phyloP scores from a whole-genome alignment of 192 early-diverging fungal genomes.

The Coemansia asiatica region DNA sequence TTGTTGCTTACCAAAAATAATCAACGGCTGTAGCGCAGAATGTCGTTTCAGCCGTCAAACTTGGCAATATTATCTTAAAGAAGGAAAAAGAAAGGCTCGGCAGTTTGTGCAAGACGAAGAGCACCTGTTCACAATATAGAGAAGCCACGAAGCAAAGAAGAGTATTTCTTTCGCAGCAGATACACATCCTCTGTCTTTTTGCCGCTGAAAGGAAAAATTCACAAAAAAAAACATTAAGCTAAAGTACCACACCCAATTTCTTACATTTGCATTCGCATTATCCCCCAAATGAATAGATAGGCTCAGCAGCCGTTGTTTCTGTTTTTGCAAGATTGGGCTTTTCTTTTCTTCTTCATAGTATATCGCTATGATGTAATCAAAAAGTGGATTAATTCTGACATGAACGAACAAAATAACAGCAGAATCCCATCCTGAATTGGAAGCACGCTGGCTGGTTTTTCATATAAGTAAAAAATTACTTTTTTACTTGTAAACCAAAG shows the following conservation, averaged over 20 bases:
- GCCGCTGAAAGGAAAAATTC: no score
- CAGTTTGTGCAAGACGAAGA: not conserved
- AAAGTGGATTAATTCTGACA: not conserved
- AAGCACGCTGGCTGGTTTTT: no score
- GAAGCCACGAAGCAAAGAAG: not conserved
- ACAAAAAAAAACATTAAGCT: not conserved
- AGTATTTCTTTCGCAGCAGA: not conserved
- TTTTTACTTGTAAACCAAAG: no score
- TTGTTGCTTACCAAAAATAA: conserved; percentile 9
- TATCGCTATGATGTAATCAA: not conserved
- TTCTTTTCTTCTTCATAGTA: not conserved
- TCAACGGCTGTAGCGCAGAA: not conserved
- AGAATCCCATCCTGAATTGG: not conserved
- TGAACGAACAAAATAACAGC: not conserved
- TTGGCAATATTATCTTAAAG: not conserved
- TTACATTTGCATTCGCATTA: not conserved
- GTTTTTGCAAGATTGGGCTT: not conserved
- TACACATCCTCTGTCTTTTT: no score
- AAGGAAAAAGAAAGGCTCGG: not conserved
- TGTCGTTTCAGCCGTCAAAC: not conserved
- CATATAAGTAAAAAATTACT: not conserved
- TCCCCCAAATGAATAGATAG: not conserved
- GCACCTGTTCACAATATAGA: not conserved
- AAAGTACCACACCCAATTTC: not conserved
- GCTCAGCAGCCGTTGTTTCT: not conserved